Percentiles rank a stretch among this genome's conserved stretches.
These are phyloP conservation scores for Mallotus repandus DNA, from an alignment of 441 rosid genomes.

Conservation along the genomic window DNA sequence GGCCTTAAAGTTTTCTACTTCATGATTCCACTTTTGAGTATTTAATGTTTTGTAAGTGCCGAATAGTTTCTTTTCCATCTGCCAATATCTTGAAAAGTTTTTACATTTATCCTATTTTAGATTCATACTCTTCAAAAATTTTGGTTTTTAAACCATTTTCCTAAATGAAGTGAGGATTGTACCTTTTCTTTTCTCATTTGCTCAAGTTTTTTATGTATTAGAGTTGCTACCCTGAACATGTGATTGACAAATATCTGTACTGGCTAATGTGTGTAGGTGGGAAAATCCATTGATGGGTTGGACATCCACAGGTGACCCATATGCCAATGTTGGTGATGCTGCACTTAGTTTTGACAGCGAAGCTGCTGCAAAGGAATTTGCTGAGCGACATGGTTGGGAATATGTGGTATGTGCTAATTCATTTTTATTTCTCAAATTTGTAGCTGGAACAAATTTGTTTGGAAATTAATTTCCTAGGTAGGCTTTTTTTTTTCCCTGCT, in stretches of 20 bases:
- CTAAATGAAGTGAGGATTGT: background rate
- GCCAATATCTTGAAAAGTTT: background rate
- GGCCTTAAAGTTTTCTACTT: too few species aligned
- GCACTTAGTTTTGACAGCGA: slow-evolving; percentile 69
- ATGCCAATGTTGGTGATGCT: slow-evolving; percentile 97
- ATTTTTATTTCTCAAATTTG: background rate
- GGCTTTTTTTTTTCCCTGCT: background rate
- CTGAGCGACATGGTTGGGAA: slow-evolving; percentile 92
- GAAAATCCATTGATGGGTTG: slow-evolving; percentile 99
- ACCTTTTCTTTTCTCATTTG: background rate
- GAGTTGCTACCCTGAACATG: slow-evolving; percentile 8
- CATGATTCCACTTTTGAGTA: too few species aligned
- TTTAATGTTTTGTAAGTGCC: too few species aligned
- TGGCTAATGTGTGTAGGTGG: slow-evolving; percentile 53
- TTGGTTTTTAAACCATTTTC: too few species aligned
- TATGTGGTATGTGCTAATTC: slow-evolving; percentile 49
- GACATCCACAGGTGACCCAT: slow-evolving; percentile 99
- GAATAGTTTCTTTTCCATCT: background rate
- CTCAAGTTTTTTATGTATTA: background rate
- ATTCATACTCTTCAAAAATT: too few species aligned
- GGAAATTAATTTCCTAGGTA: too few species aligned
- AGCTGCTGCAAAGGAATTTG: slow-evolving; percentile 81
- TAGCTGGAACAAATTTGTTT: background rate
- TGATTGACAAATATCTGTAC: slow-evolving; percentile 1
- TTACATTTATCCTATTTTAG: too few species aligned